These are phyloP conservation scores for Trapa bicornis DNA, from an alignment of 345 rosid genomes.

Conservation along the genomic window DNA sequence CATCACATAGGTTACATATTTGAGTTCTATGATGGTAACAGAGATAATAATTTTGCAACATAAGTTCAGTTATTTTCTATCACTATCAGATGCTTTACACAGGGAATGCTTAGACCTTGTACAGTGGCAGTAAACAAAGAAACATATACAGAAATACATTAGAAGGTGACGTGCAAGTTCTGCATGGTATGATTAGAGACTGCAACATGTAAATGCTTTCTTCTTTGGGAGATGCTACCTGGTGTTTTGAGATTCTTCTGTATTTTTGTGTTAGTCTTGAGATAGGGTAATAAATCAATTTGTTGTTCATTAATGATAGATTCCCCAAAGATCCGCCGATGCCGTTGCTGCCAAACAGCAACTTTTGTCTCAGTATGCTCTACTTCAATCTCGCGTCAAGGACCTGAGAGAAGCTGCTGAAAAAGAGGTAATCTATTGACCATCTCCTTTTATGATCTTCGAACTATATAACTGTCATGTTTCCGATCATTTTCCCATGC, in stretches of 20 bases:
- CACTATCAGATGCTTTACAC: not conserved
- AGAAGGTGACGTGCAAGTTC: not conserved
- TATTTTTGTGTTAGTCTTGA: not conserved
- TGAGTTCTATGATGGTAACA: not conserved
- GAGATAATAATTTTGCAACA: not conserved
- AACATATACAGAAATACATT: not conserved
- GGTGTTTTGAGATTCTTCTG: not conserved
- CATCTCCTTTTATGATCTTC: not conserved
- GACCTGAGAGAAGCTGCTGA: constrained; percentile 65
- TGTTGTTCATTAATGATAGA: constrained; percentile 32
- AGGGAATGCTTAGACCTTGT: too few species aligned
- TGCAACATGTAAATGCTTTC: not conserved
- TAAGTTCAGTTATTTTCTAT: not conserved
- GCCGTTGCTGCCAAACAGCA: constrained; percentile 57
- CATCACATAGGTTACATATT: not conserved
- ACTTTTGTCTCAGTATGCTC: constrained; percentile 75
- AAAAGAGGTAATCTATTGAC: constrained; percentile 51
- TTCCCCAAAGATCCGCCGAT: constrained; percentile 70
- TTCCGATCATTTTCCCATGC: not conserved
- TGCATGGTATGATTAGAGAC: not conserved
- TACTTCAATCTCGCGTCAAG: constrained; percentile 76
- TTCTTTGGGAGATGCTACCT: not conserved
- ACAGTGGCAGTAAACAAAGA: not conserved
- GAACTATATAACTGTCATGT: not conserved
- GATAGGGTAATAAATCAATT: not conserved